Base-by-base conservation (phyloP, 805 yeast genomes). In the Candida verbasci region DNA sequence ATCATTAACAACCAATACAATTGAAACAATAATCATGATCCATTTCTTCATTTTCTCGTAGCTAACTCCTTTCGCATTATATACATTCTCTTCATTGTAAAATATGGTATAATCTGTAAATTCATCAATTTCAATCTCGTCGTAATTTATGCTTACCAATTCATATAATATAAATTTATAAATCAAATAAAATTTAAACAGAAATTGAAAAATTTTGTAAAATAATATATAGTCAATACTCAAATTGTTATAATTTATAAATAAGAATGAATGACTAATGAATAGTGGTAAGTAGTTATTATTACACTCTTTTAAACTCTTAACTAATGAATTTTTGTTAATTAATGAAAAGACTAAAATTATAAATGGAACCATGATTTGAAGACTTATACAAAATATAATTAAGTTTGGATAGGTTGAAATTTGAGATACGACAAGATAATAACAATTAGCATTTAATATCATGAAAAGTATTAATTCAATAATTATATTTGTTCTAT, bases 231-330 rank as follows among this genome's bases (percentile, higher is more conserved):
- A 9, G 9, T 30, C n/a, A 11, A 20, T n/a, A 24, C 6, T 24
- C n/a, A 24, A 24, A 4, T 24, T 20, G 16, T 22, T 40, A 35
- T 47, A 34, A 29, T 53, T 55, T 8, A 60, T 46, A 16, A 46
- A 46, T n/a, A 56, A 38, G 41, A 60, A 62, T 16, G 67, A 60
- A 41, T 56, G 61, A 23, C 62, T 55, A 24, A 64, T 54, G 42
- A 63, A 49, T 9, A 62, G 47, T 1, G 68, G 67, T 31, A 63
- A 46, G 35, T 48, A 57, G 42, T 59, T 60, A 40, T 61, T 60
- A 46, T 64, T 64, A 17, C 53, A 46, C 17, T 52, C 61, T 17
- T 41, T 40, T 16, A 60, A 39, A 12, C 9, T n/a, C 6, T 15
- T 15, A n/a, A 11, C 22, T 52, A 46, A 21, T 4, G 21, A 17